A percentile compares a stretch with the other conserved stretches of the same genome.
Evolutionary conservation across 1,139 yeast species (phyloP).

Genomic region (Suhomyces terraborum): DNA sequence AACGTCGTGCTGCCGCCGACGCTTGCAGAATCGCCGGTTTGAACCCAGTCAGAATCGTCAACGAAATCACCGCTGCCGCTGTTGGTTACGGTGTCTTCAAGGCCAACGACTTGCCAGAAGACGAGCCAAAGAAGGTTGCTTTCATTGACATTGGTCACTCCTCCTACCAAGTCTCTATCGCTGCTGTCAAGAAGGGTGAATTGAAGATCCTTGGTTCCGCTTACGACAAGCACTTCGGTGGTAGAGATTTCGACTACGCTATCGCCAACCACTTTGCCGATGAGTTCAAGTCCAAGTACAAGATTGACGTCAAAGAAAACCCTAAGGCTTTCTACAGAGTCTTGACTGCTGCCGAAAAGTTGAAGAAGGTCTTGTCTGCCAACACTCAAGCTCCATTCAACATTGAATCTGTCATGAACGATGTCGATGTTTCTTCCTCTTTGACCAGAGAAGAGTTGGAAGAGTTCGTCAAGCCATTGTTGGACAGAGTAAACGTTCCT

Average conservation of each 20-base stretch:
- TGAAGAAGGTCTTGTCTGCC: slow-evolving; percentile 96
- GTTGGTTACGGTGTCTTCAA: slow-evolving; percentile 99
- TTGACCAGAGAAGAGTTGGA: slow-evolving; percentile 92
- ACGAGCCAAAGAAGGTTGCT: slow-evolving; percentile 85
- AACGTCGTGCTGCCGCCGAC: slow-evolving; percentile 95
- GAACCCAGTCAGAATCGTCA: slow-evolving; percentile 96
- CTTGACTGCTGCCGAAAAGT: slow-evolving; percentile 83
- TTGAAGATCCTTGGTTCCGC: slow-evolving; percentile 90
- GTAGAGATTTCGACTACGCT: slow-evolving; percentile 93
- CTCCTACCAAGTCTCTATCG: slow-evolving; percentile 86
- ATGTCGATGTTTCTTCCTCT: slow-evolving; percentile 90
- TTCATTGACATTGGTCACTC: slow-evolving; percentile 98
- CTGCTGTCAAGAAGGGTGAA: slow-evolving; percentile 94
- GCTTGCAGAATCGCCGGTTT: slow-evolving; percentile 95
- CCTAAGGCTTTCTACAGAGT: slow-evolving; percentile 96
- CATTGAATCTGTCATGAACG: slow-evolving; percentile 96
- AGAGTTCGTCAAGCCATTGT: slow-evolving; percentile 79
- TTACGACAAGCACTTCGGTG: slow-evolving; percentile 96
- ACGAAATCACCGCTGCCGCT: slow-evolving; percentile 97
- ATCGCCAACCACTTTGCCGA: slow-evolving; percentile 94
- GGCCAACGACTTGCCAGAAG: slow-evolving; percentile 91
- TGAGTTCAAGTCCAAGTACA: slow-evolving; percentile 87
- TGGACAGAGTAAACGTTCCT: slow-evolving; percentile 74
- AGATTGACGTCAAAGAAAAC: slow-evolving; percentile 86
- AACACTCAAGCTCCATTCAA: slow-evolving; percentile 93